Evolutionary conservation across 495 filamentous ascomycete genomes (phyloP), one percentile per base, ranked within the genome.

Genomic region (Lepidopterella palustris): DNA sequence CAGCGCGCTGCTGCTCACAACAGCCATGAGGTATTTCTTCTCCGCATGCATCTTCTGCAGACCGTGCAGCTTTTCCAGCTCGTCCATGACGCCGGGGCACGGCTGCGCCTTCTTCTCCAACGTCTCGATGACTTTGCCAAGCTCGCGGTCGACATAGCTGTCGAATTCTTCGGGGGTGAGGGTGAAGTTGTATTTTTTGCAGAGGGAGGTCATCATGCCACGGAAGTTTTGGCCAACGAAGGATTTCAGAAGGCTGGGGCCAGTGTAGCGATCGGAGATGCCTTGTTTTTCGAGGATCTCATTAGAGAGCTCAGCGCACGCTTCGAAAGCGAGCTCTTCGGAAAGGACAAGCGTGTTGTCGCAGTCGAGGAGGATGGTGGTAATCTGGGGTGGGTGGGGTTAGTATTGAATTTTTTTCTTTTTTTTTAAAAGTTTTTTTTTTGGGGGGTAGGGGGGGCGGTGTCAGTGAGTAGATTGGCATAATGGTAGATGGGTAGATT

Each of bases 181-280:
- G 35, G 79, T 74, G 72, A 93, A 90, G 60, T 78, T 73, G 78
- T 84, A 87, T 72, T 89, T 90, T 71, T 82, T 77, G 72, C 87
- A 84, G 51, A 95, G 81, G 56, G 80, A 82, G 40, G 78, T 55
- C 74, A 88, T 80, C 89, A 95, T 95, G 70, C 89, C 89, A 63
- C 90, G 89, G 81, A 96, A 96, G 79, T 95, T 95, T 71, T 93
- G 88, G 64, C 90, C 90, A 70, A 95, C 90, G 69, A 95, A 96
- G 74, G 95, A 89, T 61, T 77, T 73, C 73, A 95, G 84, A 42
- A 96, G 86, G 68, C 83, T 73, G 11, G 83, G 80, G 63, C 86
- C 88, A 21, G 89, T 92, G 78, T 95, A 95, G 68, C 85, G 86
- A 64, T 86, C 78, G 26, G 81, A 64, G 64, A 85, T 79, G 68